phyloP scores from a whole-genome alignment of 2,329 filamentous ascomycete genomes.

The Penicillium sp. region DNA sequence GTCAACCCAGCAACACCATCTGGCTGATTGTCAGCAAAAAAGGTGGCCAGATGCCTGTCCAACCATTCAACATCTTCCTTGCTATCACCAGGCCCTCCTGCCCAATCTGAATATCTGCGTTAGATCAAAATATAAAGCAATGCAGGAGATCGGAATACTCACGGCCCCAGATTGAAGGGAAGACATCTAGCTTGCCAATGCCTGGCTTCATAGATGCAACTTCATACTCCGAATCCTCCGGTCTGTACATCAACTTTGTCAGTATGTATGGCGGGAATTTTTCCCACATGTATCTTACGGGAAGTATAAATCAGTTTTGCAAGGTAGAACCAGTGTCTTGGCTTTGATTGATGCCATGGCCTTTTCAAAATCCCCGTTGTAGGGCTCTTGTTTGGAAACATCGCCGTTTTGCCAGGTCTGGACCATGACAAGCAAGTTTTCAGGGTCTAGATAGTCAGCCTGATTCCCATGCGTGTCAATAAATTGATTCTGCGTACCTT shows the following conservation, averaged over 20 bases:
- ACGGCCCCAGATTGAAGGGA: conserved; percentile 70
- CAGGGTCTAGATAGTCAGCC: conserved; percentile 59
- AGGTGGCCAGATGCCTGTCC: conserved; percentile 62
- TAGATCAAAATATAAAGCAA: background rate
- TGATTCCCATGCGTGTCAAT: background rate
- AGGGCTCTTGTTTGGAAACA: conserved; percentile 69
- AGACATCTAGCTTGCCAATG: conserved; percentile 58
- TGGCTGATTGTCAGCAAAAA: conserved; percentile 47
- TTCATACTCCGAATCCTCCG: conserved; percentile 77
- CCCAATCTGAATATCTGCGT: conserved; percentile 53
- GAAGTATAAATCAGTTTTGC: conserved; percentile 79
- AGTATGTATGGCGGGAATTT: background rate
- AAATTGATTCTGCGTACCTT: conserved; percentile 48
- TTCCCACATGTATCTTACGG: conserved; percentile 53
- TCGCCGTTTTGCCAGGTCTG: conserved; percentile 80
- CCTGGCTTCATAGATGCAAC: conserved; percentile 65
- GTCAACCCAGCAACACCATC: conserved; percentile 1
- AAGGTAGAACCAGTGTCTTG: conserved; percentile 71
- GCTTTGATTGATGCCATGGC: conserved; percentile 73
- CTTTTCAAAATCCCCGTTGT: conserved; percentile 67
- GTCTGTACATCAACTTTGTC: conserved; percentile 45
- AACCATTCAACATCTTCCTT: conserved; percentile 74
- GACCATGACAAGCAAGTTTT: conserved; percentile 75
- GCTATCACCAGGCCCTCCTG: conserved; percentile 72
- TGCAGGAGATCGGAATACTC: conserved; percentile 29